phyloP scores from a whole-genome alignment of 257 asterid species.

The Ligustrum vulgare region DNA sequence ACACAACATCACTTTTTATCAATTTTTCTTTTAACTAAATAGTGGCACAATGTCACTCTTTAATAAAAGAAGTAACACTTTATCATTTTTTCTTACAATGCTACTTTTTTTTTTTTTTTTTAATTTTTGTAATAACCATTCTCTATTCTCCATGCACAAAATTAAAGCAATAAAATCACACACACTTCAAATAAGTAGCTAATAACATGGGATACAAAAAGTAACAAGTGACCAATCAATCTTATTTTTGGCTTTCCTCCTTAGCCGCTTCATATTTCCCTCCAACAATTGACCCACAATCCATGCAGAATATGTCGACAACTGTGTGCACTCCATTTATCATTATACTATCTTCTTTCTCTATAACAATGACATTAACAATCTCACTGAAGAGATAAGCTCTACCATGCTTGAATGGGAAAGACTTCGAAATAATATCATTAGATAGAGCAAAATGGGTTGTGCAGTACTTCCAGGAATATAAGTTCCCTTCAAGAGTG shows the following conservation, averaged over 20 bases:
- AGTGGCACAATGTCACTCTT: too few relatives aligned
- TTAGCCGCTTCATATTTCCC: constrained; percentile 85
- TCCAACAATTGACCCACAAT: constrained; percentile 82
- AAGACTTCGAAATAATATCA: constrained; percentile 21
- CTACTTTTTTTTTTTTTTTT: too few relatives aligned
- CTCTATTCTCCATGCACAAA: too few relatives aligned
- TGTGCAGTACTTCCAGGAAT: constrained; percentile 20
- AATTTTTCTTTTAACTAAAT: too few relatives aligned
- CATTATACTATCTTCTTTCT: constrained; percentile 74
- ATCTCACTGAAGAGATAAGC: not conserved
- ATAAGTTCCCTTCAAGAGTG: constrained; percentile 17
- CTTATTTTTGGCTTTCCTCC: constrained; percentile 59
- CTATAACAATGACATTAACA: constrained; percentile 69
- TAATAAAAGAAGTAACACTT: too few relatives aligned
- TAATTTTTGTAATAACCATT: too few relatives aligned
- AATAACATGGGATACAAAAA: too few relatives aligned
- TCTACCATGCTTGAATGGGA: not conserved
- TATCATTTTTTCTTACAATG: too few relatives aligned
- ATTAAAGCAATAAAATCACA: too few relatives aligned
- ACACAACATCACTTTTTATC: too few relatives aligned
- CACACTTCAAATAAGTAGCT: too few relatives aligned
- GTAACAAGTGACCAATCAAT: too few relatives aligned
- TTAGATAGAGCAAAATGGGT: constrained; percentile 17
- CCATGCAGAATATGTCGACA: constrained; percentile 76
- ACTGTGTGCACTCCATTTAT: constrained; percentile 82